These are phyloP conservation scores for Alternaria sp. DNA, from an alignment of 2,329 filamentous ascomycete species.

Conservation along the genomic window DNA sequence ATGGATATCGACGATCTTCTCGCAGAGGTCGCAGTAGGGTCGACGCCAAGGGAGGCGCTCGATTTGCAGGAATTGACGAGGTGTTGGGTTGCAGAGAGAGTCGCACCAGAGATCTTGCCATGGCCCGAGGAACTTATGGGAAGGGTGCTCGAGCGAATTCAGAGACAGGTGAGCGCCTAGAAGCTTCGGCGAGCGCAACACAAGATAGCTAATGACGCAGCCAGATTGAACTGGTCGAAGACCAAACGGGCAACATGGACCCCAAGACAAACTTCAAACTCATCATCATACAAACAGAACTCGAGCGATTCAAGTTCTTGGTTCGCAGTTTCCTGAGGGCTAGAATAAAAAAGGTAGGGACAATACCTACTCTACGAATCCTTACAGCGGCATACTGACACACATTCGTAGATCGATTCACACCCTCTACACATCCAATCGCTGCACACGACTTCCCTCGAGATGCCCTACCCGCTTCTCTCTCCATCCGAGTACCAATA, in stretches of 20 bases:
- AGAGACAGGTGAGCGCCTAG: conserved; percentile 44
- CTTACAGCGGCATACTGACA: conserved; percentile 13
- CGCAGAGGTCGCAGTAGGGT: conserved; percentile 57
- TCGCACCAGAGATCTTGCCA: conserved; percentile 85
- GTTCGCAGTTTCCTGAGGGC: conserved; percentile 83
- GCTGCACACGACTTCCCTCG: conserved; percentile 56
- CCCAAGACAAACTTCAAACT: conserved; percentile 91
- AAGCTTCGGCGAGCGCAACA: not conserved
- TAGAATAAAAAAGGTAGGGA: conserved; percentile 80
- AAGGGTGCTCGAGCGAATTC: conserved; percentile 72
- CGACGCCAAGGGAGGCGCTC: conserved; percentile 65
- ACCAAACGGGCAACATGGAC: conserved; percentile 82
- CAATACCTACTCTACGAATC: too few species aligned
- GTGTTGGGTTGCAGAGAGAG: conserved; percentile 91
- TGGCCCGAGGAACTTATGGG: conserved; percentile 82
- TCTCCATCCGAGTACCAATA: conserved; percentile 83
- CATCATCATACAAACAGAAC: conserved; percentile 94
- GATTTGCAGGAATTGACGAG: conserved; percentile 91
- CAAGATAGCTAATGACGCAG: conserved; percentile 32
- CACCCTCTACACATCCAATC: conserved; percentile 77
- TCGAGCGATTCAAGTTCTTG: conserved; percentile 93
- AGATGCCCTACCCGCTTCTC: conserved; percentile 61
- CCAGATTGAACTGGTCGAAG: conserved; percentile 61
- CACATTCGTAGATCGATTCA: conserved; percentile 70
- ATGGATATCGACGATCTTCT: conserved; percentile 64